Evolutionary conservation across 2,329 filamentous ascomycete species (phyloP).

Genomic region (Diaporthe citri): DNA sequence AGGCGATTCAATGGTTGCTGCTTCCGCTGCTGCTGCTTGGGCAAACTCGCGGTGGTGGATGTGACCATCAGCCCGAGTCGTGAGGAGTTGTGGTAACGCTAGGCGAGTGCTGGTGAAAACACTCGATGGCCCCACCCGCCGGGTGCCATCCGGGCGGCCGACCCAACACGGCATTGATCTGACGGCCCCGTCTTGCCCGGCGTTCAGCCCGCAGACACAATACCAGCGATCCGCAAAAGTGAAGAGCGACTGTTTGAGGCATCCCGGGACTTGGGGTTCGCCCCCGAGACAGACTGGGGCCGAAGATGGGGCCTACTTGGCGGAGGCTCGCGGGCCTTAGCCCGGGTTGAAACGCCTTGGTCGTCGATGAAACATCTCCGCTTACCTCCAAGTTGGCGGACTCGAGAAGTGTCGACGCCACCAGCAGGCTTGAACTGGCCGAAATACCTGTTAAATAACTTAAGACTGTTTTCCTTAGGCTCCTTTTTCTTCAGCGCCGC

Average conservation of each 20-base stretch:
- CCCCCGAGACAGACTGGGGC: background rate
- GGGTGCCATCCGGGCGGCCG: background rate
- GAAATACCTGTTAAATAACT: background rate
- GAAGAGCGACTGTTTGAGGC: background rate
- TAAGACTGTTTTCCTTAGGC: background rate
- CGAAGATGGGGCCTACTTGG: slow-evolving; percentile 8
- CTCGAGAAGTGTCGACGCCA: background rate
- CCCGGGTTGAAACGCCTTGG: slow-evolving; percentile 27
- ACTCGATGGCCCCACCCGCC: background rate
- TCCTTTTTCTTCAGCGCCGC: background rate
- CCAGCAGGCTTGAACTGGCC: background rate
- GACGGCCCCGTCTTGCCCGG: background rate
- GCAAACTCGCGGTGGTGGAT: too few species aligned
- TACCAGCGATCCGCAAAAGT: background rate
- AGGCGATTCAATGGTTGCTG: background rate
- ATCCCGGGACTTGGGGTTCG: background rate
- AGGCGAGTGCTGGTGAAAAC: background rate
- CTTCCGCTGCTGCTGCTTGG: background rate
- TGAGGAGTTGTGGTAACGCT: background rate
- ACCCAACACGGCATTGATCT: background rate
- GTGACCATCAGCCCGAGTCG: background rate
- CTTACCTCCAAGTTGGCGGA: slow-evolving; percentile 24
- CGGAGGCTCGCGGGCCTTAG: background rate
- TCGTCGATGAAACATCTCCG: slow-evolving; percentile 28
- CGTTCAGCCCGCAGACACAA: background rate